Evolutionary conservation across 139 green algal species (phyloP).

Genomic region (Diplosphaera chodatii): DNA sequence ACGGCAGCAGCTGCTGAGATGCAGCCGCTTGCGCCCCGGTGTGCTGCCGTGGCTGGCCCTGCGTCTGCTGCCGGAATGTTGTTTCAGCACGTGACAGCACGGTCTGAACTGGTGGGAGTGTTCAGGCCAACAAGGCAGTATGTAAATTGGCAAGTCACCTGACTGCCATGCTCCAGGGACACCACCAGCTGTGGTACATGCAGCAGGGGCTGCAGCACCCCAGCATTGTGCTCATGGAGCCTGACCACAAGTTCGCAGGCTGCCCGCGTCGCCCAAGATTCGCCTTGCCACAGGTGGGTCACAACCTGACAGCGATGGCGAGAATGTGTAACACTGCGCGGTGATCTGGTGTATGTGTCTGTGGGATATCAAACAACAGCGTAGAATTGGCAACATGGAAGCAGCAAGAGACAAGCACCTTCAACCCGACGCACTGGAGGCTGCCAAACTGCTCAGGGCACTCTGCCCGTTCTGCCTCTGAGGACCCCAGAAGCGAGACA

Average conservation of each 20-base stretch:
- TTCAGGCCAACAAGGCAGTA: no score
- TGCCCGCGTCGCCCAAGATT: neutral
- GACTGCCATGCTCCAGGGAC: neutral
- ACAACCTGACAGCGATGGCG: neutral
- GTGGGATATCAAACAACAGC: no score
- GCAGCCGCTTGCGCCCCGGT: no score
- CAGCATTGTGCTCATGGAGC: neutral
- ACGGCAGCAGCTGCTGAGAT: neutral
- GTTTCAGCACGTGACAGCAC: no score
- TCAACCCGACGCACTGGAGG: neutral
- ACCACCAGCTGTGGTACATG: neutral
- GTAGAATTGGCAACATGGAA: no score
- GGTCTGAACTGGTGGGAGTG: no score
- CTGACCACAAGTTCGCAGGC: neutral
- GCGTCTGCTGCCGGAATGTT: no score
- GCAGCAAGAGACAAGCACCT: neutral
- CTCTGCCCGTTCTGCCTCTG: neutral
- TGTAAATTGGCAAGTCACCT: no score
- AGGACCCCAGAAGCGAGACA: conserved; percentile 5
- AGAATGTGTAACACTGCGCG: no score
- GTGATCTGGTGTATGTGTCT: no score
- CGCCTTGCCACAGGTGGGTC: neutral
- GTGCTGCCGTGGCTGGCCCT: neutral
- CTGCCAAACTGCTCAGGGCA: neutral
- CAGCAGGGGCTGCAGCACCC: neutral